phyloP scores from a whole-genome alignment of 164 flowering plant species.

The Annona cherimola region DNA sequence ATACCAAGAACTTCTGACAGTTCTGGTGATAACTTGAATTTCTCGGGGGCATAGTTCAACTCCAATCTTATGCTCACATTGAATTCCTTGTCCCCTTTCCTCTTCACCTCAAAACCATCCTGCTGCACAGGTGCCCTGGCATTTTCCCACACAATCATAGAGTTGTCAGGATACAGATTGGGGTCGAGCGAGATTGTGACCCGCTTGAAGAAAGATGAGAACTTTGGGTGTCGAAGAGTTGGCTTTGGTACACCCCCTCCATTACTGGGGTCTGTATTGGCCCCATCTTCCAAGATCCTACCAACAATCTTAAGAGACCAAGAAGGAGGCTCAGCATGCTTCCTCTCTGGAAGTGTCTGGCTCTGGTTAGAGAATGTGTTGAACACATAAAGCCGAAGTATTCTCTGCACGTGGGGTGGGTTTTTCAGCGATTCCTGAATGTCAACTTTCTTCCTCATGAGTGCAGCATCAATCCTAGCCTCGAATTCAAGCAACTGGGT shows the following conservation, averaged over 20 bases:
- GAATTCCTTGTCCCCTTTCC: conserved; percentile 89
- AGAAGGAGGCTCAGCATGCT: conserved; percentile 50
- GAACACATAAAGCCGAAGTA: conserved; percentile 74
- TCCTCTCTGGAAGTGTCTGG: conserved; percentile 36
- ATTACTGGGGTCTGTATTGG: conserved; percentile 41
- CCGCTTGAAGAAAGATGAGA: conserved; percentile 79
- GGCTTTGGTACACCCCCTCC: conserved; percentile 28
- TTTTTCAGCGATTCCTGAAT: conserved; percentile 63
- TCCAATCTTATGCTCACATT: conserved; percentile 60
- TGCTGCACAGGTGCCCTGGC: conserved; percentile 60
- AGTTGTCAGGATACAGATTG: conserved; percentile 69
- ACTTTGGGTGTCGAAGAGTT: conserved; percentile 43
- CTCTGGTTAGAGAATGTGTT: conserved; percentile 69
- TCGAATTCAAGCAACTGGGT: conserved; percentile 76
- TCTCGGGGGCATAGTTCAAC: conserved; percentile 76
- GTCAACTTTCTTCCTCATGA: conserved; percentile 72
- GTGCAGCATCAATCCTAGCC: conserved; percentile 62
- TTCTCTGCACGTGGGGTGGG: conserved; percentile 60
- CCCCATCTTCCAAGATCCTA: conserved; percentile 72
- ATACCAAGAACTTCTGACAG: conserved; percentile 73
- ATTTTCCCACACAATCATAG: conserved; percentile 78
- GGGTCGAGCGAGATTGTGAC: conserved; percentile 73
- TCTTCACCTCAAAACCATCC: conserved; percentile 88
- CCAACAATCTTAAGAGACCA: conserved; percentile 88
- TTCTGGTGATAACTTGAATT: conserved; percentile 62